phyloP scores from a whole-genome alignment of 495 filamentous ascomycete species.

The Tuber aestivum region DNA sequence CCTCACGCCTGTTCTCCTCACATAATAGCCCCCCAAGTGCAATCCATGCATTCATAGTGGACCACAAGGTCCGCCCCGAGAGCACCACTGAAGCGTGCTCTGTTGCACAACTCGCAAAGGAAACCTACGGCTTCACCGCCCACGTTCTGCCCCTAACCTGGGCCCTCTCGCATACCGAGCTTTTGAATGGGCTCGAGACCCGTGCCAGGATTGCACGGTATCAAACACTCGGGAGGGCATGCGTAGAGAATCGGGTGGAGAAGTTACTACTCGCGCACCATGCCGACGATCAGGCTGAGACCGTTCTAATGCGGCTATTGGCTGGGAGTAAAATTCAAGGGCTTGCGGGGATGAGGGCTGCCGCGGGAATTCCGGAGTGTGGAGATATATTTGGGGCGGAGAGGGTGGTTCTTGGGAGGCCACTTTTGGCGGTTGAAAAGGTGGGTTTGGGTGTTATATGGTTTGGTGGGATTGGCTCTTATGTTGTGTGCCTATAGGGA shows the following conservation, averaged over 20 bases:
- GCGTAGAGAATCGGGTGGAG: conserved; percentile 48
- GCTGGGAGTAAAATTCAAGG: conserved; percentile 73
- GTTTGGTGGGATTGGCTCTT: conserved; percentile 8
- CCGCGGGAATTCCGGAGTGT: conserved; percentile 73
- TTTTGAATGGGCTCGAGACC: conserved; percentile 62
- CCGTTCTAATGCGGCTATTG: conserved; percentile 74
- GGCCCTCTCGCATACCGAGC: conserved; percentile 45
- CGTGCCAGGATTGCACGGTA: conserved; percentile 71
- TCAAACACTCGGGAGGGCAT: conserved; percentile 59
- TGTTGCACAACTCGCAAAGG: conserved; percentile 53
- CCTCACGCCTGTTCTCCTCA: conserved; percentile 47
- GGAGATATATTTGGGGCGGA: conserved; percentile 64
- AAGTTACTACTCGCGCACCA: conserved; percentile 80
- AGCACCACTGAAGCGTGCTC: conserved; percentile 61
- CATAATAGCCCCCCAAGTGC: conserved; percentile 43
- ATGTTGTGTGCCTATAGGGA: conserved; percentile 56
- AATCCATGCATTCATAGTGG: conserved; percentile 65
- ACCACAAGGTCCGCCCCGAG: conserved; percentile 66
- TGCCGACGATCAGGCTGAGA: conserved; percentile 81
- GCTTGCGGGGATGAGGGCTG: conserved; percentile 60
- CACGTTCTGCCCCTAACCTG: conserved; percentile 45
- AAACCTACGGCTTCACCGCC: conserved; percentile 17
- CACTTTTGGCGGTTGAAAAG: conserved; percentile 70
- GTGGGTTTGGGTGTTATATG: conserved; percentile 29
- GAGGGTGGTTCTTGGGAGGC: conserved; percentile 63